Evolutionary conservation across 495 filamentous ascomycete species (phyloP).

Genomic region (Penicillium cinerascens): DNA sequence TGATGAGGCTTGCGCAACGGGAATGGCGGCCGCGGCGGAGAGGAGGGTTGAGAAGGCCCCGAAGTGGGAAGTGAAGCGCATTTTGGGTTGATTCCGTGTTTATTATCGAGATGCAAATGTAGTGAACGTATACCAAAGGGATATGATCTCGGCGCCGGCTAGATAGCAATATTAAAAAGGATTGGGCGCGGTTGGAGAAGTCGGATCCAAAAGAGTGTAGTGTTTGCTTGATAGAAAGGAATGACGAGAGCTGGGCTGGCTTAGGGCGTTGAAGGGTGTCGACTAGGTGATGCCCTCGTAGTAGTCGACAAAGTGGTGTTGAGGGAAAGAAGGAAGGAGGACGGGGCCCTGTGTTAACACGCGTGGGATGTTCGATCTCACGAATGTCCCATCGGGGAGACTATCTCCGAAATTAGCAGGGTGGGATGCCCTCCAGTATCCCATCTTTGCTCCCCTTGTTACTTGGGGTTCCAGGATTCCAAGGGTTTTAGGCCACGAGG

Average conservation of each 20-base stretch:
- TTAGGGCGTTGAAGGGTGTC: constrained; percentile 5
- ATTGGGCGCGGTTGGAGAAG: neutral
- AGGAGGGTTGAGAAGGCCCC: constrained; percentile 8
- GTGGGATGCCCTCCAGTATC: neutral
- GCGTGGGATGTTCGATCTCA: neutral
- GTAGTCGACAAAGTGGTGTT: constrained; percentile 9
- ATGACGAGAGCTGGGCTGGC: constrained; percentile 20
- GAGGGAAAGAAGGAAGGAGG: neutral
- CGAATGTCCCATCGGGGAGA: neutral
- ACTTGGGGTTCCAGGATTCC: constrained; percentile 7
- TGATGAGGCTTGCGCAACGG: constrained; percentile 2
- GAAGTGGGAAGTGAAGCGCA: constrained; percentile 11
- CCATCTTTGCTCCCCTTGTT: neutral
- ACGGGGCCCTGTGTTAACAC: neutral
- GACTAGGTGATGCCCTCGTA: neutral
- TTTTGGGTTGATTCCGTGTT: neutral
- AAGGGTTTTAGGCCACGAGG: constrained; percentile 8
- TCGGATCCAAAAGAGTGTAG: constrained; percentile 10
- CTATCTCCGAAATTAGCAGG: neutral
- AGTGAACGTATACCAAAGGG: neutral
- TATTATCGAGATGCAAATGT: neutral
- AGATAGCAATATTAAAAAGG: neutral
- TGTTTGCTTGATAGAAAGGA: constrained; percentile 13
- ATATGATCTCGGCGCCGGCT: neutral
- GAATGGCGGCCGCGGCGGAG: constrained; percentile 9